Evolutionary conservation across 2,329 filamentous ascomycete species (phyloP).

Genomic region (Cercospora sp.): DNA sequence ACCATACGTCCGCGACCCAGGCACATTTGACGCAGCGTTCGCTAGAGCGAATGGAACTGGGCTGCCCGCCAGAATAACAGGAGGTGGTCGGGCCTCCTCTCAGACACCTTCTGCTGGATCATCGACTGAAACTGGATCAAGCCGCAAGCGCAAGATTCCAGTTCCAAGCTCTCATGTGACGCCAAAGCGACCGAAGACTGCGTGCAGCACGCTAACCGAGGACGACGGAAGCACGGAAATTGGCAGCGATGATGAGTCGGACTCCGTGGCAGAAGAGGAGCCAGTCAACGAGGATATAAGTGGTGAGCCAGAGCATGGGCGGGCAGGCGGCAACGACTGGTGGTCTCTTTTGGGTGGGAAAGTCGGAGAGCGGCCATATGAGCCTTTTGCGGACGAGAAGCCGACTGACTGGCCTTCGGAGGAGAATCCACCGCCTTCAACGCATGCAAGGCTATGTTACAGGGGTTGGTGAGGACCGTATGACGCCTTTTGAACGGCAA

Average conservation of each 20-base stretch:
- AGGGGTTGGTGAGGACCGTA: background rate
- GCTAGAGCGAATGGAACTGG: background rate
- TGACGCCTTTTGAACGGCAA: background rate
- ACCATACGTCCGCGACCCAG: background rate
- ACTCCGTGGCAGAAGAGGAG: background rate
- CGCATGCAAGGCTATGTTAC: background rate
- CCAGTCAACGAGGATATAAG: background rate
- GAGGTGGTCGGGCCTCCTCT: background rate
- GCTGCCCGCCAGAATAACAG: background rate
- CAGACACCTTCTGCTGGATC: background rate
- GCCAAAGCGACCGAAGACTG: background rate
- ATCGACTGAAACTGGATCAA: background rate
- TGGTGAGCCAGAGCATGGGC: background rate
- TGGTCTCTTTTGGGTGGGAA: background rate
- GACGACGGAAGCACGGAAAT: background rate
- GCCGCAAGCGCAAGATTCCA: background rate
- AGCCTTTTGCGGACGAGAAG: background rate
- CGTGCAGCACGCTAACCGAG: background rate
- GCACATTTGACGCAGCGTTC: slow-evolving; percentile 1
- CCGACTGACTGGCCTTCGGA: background rate
- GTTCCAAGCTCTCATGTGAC: too few relatives aligned
- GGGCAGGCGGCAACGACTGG: background rate
- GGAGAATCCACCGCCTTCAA: background rate
- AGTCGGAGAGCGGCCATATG: background rate
- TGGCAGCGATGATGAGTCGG: background rate